Conservation (phyloP, 176 grass and related monocot species). For the Zea luxurians region DNA sequence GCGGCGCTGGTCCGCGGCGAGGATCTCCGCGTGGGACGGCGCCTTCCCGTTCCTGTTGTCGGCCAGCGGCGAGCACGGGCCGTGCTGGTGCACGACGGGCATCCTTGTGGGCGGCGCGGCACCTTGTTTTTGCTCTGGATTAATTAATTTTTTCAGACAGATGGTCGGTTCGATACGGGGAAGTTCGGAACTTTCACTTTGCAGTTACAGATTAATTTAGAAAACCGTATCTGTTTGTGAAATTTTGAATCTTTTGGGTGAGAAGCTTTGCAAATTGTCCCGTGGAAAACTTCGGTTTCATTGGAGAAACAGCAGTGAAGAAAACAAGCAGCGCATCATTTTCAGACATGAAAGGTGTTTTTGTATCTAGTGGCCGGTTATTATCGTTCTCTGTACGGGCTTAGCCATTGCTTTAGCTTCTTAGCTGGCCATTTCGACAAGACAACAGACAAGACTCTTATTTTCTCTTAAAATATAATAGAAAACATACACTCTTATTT, state of each 20-base stretch:
- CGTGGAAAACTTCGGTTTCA: neutral
- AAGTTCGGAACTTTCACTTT: neutral
- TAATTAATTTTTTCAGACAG: neutral
- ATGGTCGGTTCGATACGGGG: neutral
- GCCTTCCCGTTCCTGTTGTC: slow-evolving; percentile 14
- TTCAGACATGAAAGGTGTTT: slow-evolving; percentile 1
- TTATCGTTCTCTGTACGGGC: neutral
- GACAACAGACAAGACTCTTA: neutral
- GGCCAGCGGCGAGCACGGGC: slow-evolving; percentile 67
- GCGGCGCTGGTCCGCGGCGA: slow-evolving; percentile 63
- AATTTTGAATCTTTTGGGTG: neutral
- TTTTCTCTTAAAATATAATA: no score
- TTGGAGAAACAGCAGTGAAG: neutral
- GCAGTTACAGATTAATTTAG: no score
- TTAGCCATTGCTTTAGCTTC: neutral
- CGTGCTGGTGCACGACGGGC: slow-evolving; percentile 55
- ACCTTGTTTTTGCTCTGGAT: slow-evolving; percentile 34
- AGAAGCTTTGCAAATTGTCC: neutral
- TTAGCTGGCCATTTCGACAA: slow-evolving; percentile 5
- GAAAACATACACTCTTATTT: neutral
- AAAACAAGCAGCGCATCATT: neutral
- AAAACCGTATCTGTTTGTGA: neutral
- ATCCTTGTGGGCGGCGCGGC: slow-evolving; percentile 27
- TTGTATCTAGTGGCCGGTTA: neutral
- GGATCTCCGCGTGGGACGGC: slow-evolving; percentile 51